phyloP scores from a whole-genome alignment of 805 yeast genomes.

The Wickerhamomyces tratensis region DNA sequence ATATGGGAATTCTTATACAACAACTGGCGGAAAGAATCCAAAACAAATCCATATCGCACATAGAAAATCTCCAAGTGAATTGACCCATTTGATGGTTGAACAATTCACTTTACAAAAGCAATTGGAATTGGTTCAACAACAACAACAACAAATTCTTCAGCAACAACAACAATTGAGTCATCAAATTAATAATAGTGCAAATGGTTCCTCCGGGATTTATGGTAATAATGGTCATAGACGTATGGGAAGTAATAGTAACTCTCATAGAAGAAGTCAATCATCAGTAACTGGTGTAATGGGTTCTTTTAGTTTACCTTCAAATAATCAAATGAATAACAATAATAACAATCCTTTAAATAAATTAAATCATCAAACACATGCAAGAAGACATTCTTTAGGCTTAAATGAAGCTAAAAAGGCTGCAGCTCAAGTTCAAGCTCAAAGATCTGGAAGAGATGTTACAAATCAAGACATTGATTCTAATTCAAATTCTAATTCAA shows the following conservation, averaged over 20 bases:
- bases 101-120: conserved; percentile 84
- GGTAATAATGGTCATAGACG: conserved; percentile 6
- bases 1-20: conserved; percentile 11
- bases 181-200: conserved; percentile 15
- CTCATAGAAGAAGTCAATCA: conserved; percentile 41
- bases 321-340: neutral
- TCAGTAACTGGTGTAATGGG: conserved; percentile 26
- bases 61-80: conserved; percentile 89
- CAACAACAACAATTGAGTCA: conserved; percentile 21
- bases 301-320: conserved; percentile 15
- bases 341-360: conserved; percentile 18
- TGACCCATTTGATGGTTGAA: conserved; percentile 89
- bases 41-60: conserved; percentile 88
- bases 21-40: conserved; percentile 34
- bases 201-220: neutral
- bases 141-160: conserved; percentile 71
- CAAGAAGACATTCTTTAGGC: conserved; percentile 87
- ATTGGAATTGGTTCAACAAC: conserved; percentile 83
- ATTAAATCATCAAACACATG: conserved; percentile 45
- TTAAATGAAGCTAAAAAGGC: conserved; percentile 90
- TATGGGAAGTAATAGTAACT: neutral
- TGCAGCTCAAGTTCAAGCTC: conserved; percentile 86
- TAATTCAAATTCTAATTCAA: conserved; percentile 9
- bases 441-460: conserved; percentile 31
- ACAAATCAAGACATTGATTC: conserved; percentile 9